Base-by-base conservation (phyloP, 192 early-diverging fungal genomes). In the Linderina pennispora region DNA sequence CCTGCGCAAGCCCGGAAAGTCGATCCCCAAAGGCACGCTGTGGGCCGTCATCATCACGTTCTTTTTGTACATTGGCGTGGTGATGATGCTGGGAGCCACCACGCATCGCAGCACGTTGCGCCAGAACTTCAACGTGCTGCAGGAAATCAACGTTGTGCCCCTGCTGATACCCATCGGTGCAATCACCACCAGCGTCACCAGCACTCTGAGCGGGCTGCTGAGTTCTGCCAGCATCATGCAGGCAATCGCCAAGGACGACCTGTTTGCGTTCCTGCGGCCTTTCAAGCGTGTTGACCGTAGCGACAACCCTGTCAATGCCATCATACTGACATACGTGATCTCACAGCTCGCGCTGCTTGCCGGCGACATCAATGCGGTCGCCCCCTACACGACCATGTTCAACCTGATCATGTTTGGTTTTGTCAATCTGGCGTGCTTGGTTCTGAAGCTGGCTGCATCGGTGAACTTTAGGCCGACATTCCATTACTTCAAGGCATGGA, bases 381-480 rank as follows among this genome's bases (percentile, higher is more conserved):
- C 83, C 8, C 78, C 78, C 1, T 80, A 77, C 49, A 79, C 81
- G 13, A 83, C 83, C 5, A 74, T 82, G 64, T 76, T 79, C 20
- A 77, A 76, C 22, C 70, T 85, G 21, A 60, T 85, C 43, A 81
- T 77, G 32, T 85, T 79, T 55, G 59, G 62, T 34, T 76, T 78
- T 43, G 61, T 83, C 40, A 85, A 85, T 46, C 47, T 85, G 22
- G 83, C 83, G 15, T 83, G 81, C 43, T 54, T 77, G 36, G 65
- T 85, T 20, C 78, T 85, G 36, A 81, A 78, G 50, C 61, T 81
- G 36, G 71, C 77, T 4, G 72, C 80, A 1, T 79, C 83, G 8
- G 78, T 80, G 38, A 85, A 85, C 48, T 85, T 85, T 48, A 78
- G 83, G 15, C 83, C 83, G 3, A 78, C 65, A 1, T 85, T 85